Percentiles rank a stretch among this genome's conserved stretches.
These are phyloP conservation scores for Fusarium sp. DNA, from an alignment of 2,329 filamentous ascomycete species.

Conservation along the genomic window DNA sequence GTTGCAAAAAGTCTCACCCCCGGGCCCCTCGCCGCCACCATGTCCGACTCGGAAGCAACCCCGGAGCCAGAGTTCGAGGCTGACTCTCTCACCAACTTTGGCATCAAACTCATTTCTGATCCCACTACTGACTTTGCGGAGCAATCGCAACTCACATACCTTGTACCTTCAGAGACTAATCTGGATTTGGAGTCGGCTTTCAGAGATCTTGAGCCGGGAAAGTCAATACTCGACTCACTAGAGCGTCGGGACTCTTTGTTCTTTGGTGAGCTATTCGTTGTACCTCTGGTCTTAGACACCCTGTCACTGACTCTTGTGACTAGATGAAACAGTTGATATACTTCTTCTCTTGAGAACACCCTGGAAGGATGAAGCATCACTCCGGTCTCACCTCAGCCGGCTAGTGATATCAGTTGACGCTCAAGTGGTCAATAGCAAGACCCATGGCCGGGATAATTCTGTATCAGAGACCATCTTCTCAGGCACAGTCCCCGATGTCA, in stretches of 20 bases:
- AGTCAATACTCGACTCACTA: slow-evolving; percentile 67
- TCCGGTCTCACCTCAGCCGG: slow-evolving; percentile 70
- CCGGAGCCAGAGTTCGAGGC: slow-evolving; percentile 33
- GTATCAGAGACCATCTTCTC: slow-evolving; percentile 71
- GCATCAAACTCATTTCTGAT: slow-evolving; percentile 40
- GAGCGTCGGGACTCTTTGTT: slow-evolving; percentile 74
- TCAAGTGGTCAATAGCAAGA: slow-evolving; percentile 70
- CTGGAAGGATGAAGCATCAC: slow-evolving; percentile 64
- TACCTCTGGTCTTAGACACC: slow-evolving; percentile 56
- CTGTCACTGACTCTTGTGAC: slow-evolving; percentile 45
- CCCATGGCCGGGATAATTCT: slow-evolving; percentile 59
- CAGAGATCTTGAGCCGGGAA: slow-evolving; percentile 55
- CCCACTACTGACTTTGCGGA: slow-evolving; percentile 61
- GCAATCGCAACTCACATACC: slow-evolving; percentile 69
- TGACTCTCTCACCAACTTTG: slow-evolving; percentile 39
- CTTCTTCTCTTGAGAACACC: slow-evolving; percentile 76
- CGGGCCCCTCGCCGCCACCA: neutral
- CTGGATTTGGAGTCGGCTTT: slow-evolving; percentile 66
- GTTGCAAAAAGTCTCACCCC: neutral
- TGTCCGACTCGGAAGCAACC: slow-evolving; percentile 36
- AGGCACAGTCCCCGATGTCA: slow-evolving; percentile 61
- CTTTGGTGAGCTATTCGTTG: slow-evolving; percentile 69
- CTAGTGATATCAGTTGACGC: slow-evolving; percentile 76
- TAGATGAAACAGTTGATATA: slow-evolving; percentile 79
- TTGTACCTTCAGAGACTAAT: slow-evolving; percentile 68